These are phyloP conservation scores for Colletotrichum brevisporum DNA, from an alignment of 2,329 filamentous ascomycete species.

Conservation along the genomic window DNA sequence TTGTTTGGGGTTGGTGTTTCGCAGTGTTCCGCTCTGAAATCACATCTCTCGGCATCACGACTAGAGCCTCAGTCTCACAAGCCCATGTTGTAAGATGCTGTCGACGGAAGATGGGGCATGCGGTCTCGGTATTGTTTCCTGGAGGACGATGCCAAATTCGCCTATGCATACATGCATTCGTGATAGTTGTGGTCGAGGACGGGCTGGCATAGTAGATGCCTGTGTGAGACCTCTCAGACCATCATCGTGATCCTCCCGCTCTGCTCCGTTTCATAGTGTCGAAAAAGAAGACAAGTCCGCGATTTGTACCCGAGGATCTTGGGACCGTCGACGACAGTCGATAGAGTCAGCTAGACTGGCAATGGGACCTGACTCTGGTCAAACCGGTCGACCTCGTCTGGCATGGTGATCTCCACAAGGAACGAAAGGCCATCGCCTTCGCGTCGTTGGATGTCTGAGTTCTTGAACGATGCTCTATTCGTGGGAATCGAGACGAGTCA, in stretches of 20 bases:
- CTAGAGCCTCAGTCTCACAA: not conserved
- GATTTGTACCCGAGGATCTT: not conserved
- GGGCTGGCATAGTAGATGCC: not conserved
- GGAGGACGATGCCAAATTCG: not conserved
- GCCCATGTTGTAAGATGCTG: not conserved
- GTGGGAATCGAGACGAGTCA: not conserved
- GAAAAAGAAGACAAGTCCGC: not conserved
- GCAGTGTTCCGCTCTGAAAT: slow-evolving; percentile 2
- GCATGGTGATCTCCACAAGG: not conserved
- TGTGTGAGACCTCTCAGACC: not conserved
- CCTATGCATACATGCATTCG: not conserved
- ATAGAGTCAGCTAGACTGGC: not conserved
- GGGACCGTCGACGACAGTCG: not conserved
- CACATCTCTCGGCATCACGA: not conserved
- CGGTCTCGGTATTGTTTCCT: not conserved
- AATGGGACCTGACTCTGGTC: not conserved
- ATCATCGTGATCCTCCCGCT: not conserved
- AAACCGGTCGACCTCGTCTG: not conserved
- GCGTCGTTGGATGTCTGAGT: not conserved
- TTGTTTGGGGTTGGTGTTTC: not conserved
- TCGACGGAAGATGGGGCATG: not conserved
- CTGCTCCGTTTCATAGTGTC: not conserved
- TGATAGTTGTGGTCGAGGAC: not conserved
- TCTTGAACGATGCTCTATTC: not conserved
- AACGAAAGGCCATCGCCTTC: not conserved